Percentiles rank a stretch among this genome's conserved stretches.
phyloP scores from a whole-genome alignment of 768 basidiomycete genomes.

The Cantharellus anzutake region DNA sequence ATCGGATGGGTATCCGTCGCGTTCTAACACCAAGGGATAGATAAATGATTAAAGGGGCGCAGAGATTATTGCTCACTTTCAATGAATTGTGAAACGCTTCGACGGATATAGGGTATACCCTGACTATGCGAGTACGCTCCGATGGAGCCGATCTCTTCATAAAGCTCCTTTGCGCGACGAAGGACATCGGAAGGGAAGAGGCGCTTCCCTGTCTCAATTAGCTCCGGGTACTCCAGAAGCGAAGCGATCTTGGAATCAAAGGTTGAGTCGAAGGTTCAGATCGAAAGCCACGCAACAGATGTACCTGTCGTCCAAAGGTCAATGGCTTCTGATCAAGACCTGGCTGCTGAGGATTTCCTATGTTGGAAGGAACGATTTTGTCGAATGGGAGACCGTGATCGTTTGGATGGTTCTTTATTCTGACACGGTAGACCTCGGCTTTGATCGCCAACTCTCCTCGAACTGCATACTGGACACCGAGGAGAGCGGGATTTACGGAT shows the following conservation, averaged over 20 bases:
- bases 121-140: constrained; percentile 95
- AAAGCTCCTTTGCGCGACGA: constrained; percentile 62
- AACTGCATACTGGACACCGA: constrained; percentile 89
- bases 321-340: constrained; percentile 86
- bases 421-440: constrained; percentile 63
- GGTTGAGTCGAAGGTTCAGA: not conserved
- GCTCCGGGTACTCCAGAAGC: constrained; percentile 77
- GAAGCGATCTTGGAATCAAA: constrained; percentile 51
- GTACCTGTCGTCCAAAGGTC: constrained; percentile 80
- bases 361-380: constrained; percentile 84
- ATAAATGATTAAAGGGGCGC: not conserved
- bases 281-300: constrained; percentile 8
- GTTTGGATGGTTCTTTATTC: constrained; percentile 33
- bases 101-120: constrained; percentile 74
- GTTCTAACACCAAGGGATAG: constrained; percentile 28
- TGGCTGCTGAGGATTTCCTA: constrained; percentile 94
- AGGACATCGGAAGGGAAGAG: constrained; percentile 78
- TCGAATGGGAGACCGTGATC: constrained; percentile 56
- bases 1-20: constrained; percentile 73
- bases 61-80: constrained; percentile 30
- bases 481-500: constrained; percentile 65
- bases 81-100: constrained; percentile 80
- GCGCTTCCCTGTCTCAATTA: constrained; percentile 38
- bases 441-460: constrained; percentile 93
- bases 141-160: constrained; percentile 70